Evolutionary conservation across 1,284 basidiomycete species (phyloP).

Genomic region (Exobasidium rhododendri): DNA sequence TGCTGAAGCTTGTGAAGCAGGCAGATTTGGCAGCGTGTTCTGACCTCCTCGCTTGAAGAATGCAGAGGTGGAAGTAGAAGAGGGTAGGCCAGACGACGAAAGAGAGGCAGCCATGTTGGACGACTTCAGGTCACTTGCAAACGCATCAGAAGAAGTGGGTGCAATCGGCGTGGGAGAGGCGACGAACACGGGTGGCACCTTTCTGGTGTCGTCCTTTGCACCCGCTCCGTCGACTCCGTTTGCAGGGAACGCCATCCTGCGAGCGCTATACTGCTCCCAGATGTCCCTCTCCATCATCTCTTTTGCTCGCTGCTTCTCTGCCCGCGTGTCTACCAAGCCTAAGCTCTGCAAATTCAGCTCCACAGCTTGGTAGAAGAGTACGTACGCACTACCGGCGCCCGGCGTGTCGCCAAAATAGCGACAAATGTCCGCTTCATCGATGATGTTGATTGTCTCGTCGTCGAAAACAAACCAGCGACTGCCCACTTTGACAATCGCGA

Average conservation of each 20-base stretch:
- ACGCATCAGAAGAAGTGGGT: background rate
- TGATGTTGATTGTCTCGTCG: slow-evolving; percentile 82
- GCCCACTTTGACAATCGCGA: slow-evolving; percentile 86
- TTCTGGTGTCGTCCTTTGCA: background rate
- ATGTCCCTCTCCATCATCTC: background rate
- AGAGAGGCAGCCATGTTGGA: background rate
- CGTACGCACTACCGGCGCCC: slow-evolving; percentile 81
- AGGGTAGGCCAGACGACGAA: background rate
- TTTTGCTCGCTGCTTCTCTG: slow-evolving; percentile 5
- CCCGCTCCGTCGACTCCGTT: background rate
- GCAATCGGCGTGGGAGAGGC: background rate
- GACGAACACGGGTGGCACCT: background rate
- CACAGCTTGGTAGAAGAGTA: slow-evolving; percentile 92
- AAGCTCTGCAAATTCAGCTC: slow-evolving; percentile 58
- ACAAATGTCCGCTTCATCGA: slow-evolving; percentile 82
- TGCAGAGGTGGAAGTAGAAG: background rate
- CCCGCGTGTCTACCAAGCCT: slow-evolving; percentile 13
- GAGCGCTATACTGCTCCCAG: background rate
- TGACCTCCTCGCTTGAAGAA: background rate
- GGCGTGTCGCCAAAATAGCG: slow-evolving; percentile 90
- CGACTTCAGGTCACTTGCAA: background rate
- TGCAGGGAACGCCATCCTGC: background rate
- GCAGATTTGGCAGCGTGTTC: background rate
- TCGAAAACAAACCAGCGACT: slow-evolving; percentile 85
- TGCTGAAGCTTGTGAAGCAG: background rate